A percentile compares a stretch with the other conserved stretches of the same genome.
phyloP scores from a whole-genome alignment of 2,329 filamentous ascomycete genomes.

The Pleomassaria siparia region DNA sequence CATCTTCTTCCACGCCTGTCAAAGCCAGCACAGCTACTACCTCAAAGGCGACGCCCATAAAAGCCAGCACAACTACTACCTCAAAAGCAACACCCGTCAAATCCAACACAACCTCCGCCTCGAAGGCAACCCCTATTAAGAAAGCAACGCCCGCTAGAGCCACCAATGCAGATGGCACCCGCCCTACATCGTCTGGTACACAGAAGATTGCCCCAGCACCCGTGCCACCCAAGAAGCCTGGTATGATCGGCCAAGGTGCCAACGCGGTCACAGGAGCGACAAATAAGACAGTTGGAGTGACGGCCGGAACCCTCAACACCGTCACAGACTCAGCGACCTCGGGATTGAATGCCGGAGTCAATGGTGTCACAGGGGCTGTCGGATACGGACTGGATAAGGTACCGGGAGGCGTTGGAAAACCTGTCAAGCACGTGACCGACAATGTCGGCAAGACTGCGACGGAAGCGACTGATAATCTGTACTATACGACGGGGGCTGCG shows the following conservation, averaged over 20 bases:
- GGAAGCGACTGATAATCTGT: constrained; percentile 42
- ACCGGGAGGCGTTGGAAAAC: constrained; percentile 38
- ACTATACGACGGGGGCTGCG: constrained; percentile 44
- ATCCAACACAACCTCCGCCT: background rate
- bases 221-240: constrained; percentile 36
- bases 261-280: constrained; percentile 38
- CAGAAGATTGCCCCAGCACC: constrained; percentile 26
- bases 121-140: constrained; percentile 23
- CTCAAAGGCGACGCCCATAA: background rate
- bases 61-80: constrained; percentile 4
- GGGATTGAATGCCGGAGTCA: constrained; percentile 40
- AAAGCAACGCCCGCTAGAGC: constrained; percentile 21
- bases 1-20: background rate
- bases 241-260: constrained; percentile 36
- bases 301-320: constrained; percentile 38
- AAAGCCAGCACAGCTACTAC: background rate
- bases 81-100: constrained; percentile 10
- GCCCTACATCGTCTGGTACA: constrained; percentile 28
- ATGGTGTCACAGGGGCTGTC: constrained; percentile 38
- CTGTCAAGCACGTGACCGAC: constrained; percentile 44
- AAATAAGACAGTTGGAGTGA: constrained; percentile 40
- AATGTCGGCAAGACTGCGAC: constrained; percentile 47
- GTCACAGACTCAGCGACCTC: constrained; percentile 42
- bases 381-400: constrained; percentile 42
- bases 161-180: constrained; percentile 19